Evolutionary conservation across 495 filamentous ascomycete genomes (phyloP), one percentile per base, ranked within the genome.

Genomic region (Darksidea phi): DNA sequence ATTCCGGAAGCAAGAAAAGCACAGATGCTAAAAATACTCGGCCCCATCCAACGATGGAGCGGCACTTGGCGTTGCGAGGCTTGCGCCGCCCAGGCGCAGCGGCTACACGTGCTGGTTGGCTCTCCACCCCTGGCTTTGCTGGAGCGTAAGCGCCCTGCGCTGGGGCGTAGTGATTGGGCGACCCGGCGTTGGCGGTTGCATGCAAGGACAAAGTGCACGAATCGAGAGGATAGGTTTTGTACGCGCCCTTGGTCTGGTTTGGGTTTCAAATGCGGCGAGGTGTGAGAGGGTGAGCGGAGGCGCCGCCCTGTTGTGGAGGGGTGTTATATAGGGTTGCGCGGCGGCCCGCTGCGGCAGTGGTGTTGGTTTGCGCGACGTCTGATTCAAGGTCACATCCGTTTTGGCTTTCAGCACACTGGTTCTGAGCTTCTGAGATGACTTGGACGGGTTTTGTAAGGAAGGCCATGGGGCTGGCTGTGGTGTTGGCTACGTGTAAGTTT

Each of bases 71-170:
- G 5, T 20, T 43, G 5, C 15, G 15, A 43, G 18, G 18, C 18
- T 52, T 46, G 48, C 20, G 57, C 57, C 48, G 41, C 41, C 41
- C 15, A 43, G 41, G 15, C 13, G 32, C 45, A 21, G 20, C 38
- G 57, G 11, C 57, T 42, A 45, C 55, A 21, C 18, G 28, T 10
- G 17, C 36, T 54, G 58, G 38, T 61, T 54, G 58, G 52, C 26
- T 15, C 41, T 34, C 15, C 25, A 23, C 59, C 59, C 59, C 59
- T 48, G 49, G 34, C 49, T 41, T 26, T 54, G 42, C 18, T 20
- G 21, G 20, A 20, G 28, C 13, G 61, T 64, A 64, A 64, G 61
- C 61, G 61, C 61, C 61, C 47, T 21, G 11, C 23, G 20, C 8
- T 38, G 36, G 8, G 2, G 25, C 25, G 11, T 18, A 15, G 4